These are phyloP conservation scores for Hsuehochloa calcarea DNA, from an alignment of 176 grass and related monocot genomes.

Conservation along the genomic window DNA sequence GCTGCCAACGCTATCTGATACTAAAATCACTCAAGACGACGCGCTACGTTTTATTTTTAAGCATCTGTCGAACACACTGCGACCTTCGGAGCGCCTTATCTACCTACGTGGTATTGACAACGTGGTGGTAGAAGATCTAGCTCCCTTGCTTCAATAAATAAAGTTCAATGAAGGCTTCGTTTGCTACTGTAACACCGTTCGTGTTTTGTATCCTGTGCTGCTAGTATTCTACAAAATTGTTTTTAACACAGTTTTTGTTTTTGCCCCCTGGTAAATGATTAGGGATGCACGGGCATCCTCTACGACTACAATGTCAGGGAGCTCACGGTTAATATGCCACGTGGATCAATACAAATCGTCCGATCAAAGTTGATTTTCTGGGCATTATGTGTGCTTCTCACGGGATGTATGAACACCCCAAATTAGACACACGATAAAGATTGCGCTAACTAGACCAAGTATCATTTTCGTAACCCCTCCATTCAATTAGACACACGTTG, in stretches of 20 bases:
- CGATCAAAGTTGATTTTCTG: background rate
- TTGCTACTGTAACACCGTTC: background rate
- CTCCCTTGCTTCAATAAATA: conserved; percentile 11
- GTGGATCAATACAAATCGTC: background rate
- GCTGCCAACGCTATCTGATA: background rate
- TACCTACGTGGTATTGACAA: background rate
- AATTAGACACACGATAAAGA: no score
- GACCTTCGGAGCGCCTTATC: background rate
- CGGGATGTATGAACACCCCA: no score
- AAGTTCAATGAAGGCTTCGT: conserved; percentile 16
- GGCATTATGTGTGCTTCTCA: no score
- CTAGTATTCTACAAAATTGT: background rate
- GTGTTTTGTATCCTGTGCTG: background rate
- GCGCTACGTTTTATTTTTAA: background rate
- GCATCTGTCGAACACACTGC: conserved; percentile 3
- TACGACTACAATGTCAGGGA: background rate
- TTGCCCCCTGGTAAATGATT: background rate
- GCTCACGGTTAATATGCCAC: background rate
- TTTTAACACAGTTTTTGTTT: background rate
- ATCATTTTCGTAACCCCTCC: no score
- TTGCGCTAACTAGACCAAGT: no score
- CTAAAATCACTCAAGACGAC: conserved; percentile 3
- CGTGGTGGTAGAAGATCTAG: background rate
- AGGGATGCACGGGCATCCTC: background rate
- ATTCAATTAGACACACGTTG: no score